phyloP scores from a whole-genome alignment of 2,329 filamentous ascomycete genomes.

The Talaromyces sp. region DNA sequence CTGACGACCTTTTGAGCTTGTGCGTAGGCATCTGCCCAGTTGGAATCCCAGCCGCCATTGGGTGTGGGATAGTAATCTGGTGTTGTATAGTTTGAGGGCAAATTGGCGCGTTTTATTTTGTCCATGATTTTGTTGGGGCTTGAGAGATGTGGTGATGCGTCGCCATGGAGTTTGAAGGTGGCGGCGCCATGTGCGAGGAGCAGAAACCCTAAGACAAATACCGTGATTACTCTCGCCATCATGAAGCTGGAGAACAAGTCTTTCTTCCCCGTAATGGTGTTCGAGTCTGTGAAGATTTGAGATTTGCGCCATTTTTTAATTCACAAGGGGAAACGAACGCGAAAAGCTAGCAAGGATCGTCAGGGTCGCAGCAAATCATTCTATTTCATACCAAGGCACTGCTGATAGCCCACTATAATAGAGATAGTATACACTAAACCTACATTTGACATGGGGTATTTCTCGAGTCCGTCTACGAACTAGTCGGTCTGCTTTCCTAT shows the following conservation, averaged over 20 bases:
- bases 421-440: background rate
- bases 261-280: no score
- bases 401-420: background rate
- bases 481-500: background rate
- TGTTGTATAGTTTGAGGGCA: slow-evolving; percentile 24
- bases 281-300: no score
- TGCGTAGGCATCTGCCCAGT: slow-evolving; percentile 65
- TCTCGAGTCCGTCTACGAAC: background rate
- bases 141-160: background rate
- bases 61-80: slow-evolving; percentile 68
- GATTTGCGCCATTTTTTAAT: background rate
- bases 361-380: background rate
- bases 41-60: slow-evolving; percentile 63
- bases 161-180: background rate
- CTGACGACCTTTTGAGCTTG: slow-evolving; percentile 65
- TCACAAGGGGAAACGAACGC: background rate
- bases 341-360: background rate
- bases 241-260: background rate
- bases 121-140: background rate
- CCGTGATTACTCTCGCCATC: background rate
- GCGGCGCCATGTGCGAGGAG: background rate
- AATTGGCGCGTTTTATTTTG: background rate
- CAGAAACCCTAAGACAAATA: background rate
- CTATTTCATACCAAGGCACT: background rate
- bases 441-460: background rate